Conservation (phyloP, 1,284 basidiomycete species). For the Nidula niveotomentosa region DNA sequence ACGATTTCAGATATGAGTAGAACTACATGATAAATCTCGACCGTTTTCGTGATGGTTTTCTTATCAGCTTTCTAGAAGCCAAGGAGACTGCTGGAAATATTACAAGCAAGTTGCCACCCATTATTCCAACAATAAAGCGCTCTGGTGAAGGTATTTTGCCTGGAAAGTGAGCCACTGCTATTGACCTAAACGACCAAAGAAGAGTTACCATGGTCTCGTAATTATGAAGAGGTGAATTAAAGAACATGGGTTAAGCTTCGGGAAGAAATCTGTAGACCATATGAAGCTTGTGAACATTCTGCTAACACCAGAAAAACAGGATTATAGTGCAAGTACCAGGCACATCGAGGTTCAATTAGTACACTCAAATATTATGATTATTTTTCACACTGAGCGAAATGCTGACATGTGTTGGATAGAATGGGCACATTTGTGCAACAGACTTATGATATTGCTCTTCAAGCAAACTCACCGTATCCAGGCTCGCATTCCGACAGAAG, state of each 20-base stretch:
- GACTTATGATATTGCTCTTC: conserved; percentile 32
- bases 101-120: no score
- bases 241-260: conserved; percentile 14
- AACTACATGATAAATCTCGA: no score
- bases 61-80: no score
- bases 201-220: not conserved
- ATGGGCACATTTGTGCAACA: conserved; percentile 39
- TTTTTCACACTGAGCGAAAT: conserved; percentile 1
- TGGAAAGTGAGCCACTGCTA: not conserved
- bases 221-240: conserved; percentile 11
- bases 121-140: no score
- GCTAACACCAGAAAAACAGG: conserved; percentile 37
- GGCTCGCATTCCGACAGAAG: conserved; percentile 24
- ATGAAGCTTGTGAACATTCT: conserved; percentile 48
- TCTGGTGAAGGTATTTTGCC: no score
- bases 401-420: conserved; percentile 13
- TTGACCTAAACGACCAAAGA: not conserved
- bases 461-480: conserved; percentile 22
- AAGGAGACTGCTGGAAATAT: no score
- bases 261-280: conserved; percentile 34
- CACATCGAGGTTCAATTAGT: conserved; percentile 32
- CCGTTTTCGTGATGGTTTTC: no score
- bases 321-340: conserved; percentile 30
- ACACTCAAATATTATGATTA: conserved; percentile 3
- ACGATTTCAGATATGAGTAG: no score